Base-by-base conservation (phyloP, 2,329 filamentous ascomycete genomes). In the Epichloe coenophiala region DNA sequence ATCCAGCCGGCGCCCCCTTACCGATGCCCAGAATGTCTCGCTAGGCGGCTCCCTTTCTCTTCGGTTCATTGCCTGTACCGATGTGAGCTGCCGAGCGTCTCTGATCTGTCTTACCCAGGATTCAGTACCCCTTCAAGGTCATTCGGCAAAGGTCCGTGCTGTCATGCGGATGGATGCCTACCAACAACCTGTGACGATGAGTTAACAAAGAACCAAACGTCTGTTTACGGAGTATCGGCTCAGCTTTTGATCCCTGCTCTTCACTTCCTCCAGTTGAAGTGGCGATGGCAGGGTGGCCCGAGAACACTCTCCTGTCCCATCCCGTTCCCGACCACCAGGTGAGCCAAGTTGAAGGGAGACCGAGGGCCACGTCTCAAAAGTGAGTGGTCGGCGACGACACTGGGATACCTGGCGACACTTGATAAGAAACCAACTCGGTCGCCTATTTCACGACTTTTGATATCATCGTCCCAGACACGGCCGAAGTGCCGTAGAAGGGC, bases 41-140 rank as follows among this genome's bases (percentile, higher is more conserved):
- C 48, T 44, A 41, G 38, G 12, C 37, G 48, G 48, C n/a, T 46
- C 37, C 48, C 48, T 46, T 37, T 35, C 23, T 19, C n/a, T 27
- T 15, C 13, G 17, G 45, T 37, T 38, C 17, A 6, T 47, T 37
- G n/a, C 17, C 15, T 47, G 37, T 27, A 4, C 27, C 23, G 8
- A 39, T 17, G n/a, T 45, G 19, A 42, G 33, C 35, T 39, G 42
- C 48, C 42, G 37, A 41, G 27, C 43, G 43, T 50, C 40, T 43
- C 47, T 44, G 40, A 17, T 49, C 31, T 44, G 47, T 49, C 40
- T 50, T 21, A 50, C 48, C 41, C 46, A 41, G 17, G 38, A 13
- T 33, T 40, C 27, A 50, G 23, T 6, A 31, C 17, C 17, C 17
- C n/a, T 13, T 17, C 13, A 38, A 5, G 13, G 9, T 8, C 21